A percentile compares a stretch with the other conserved stretches of the same genome.
Conservation (phyloP, 176 grass and related monocot species). For the Carex myosuroides region DNA sequence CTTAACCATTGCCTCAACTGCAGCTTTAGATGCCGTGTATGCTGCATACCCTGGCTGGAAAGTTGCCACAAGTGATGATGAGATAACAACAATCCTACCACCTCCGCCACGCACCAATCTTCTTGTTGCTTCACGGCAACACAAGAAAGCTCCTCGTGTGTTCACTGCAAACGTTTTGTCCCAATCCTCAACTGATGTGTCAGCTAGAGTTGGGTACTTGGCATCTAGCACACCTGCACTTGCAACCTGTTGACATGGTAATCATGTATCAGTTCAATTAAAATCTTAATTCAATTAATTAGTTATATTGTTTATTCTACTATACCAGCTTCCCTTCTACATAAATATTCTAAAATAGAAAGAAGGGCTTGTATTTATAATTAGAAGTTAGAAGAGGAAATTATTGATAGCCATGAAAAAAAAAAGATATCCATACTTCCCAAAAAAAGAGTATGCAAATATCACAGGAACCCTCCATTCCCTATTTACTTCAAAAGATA, state of each 20-base stretch:
- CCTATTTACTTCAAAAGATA: too few relatives aligned
- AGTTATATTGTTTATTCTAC: background rate
- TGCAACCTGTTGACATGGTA: slow-evolving; percentile 21
- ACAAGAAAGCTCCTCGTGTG: slow-evolving; percentile 52
- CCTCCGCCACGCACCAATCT: slow-evolving; percentile 1
- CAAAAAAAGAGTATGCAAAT: too few relatives aligned
- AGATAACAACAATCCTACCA: slow-evolving; percentile 49
- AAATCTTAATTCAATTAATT: background rate
- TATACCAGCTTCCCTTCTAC: background rate
- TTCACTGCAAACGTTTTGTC: slow-evolving; percentile 53
- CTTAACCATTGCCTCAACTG: slow-evolving; percentile 69
- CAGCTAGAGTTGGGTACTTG: slow-evolving; percentile 47
- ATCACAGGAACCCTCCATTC: too few relatives aligned
- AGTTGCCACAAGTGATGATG: slow-evolving; percentile 35
- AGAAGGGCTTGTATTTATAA: background rate
- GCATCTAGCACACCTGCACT: slow-evolving; percentile 36
- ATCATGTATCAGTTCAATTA: background rate
- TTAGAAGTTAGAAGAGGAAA: background rate
- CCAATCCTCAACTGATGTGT: slow-evolving; percentile 63
- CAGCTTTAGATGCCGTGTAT: slow-evolving; percentile 58
- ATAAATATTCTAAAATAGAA: background rate
- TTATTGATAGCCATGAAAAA: background rate
- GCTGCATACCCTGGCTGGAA: slow-evolving; percentile 36
- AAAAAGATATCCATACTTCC: too few relatives aligned
- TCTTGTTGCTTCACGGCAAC: slow-evolving; percentile 44